Conservation (phyloP, 306 rosid species). For the Hippophae gyantsensis region DNA sequence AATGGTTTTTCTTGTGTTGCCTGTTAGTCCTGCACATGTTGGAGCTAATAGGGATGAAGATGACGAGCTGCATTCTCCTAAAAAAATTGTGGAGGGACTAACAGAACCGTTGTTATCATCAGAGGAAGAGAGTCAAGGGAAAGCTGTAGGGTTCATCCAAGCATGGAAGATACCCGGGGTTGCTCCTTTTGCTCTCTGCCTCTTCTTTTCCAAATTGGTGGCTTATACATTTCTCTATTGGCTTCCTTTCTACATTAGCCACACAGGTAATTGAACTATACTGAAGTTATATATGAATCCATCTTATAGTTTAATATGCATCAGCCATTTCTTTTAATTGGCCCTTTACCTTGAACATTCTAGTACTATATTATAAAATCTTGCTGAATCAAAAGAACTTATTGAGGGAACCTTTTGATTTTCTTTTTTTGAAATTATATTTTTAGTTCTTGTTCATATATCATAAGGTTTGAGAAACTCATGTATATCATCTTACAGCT, state of each 20-base stretch:
- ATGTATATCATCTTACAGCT: constrained; percentile 43
- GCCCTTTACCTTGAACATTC: background rate
- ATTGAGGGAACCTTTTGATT: too few species aligned
- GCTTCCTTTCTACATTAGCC: constrained; percentile 91
- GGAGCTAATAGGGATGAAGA: constrained; percentile 52
- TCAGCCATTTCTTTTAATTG: background rate
- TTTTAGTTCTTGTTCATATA: background rate
- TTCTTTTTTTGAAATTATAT: background rate
- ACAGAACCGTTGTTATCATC: constrained; percentile 45
- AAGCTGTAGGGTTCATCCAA: constrained; percentile 78
- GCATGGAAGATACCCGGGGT: constrained; percentile 99
- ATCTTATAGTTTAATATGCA: background rate
- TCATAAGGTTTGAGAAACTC: background rate
- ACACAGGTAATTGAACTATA: constrained; percentile 55
- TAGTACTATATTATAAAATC: too few species aligned
- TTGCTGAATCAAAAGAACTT: too few species aligned
- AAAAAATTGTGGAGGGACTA: constrained; percentile 45
- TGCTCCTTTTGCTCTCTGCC: constrained; percentile 91
- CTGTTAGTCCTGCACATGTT: constrained; percentile 59
- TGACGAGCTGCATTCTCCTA: constrained; percentile 32
- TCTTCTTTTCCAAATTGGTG: constrained; percentile 90
- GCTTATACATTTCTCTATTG: constrained; percentile 98
- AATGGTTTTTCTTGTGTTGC: constrained; percentile 55
- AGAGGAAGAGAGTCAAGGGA: constrained; percentile 24
- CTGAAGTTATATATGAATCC: background rate